These are phyloP conservation scores for Verbascum thapsus DNA, from an alignment of 257 asterid genomes.

Conservation along the genomic window DNA sequence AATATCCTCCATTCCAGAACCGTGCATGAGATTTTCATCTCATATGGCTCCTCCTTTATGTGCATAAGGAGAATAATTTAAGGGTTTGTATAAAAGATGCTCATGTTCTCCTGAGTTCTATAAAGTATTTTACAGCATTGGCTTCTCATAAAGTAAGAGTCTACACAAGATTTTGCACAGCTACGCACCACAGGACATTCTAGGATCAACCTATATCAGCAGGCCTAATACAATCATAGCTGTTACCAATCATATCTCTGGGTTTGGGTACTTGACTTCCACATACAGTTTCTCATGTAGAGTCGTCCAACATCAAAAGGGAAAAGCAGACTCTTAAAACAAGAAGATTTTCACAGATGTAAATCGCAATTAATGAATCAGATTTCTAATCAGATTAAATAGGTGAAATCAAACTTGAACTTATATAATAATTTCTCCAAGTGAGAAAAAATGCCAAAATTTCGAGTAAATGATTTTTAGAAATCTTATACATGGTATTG, in stretches of 20 bases:
- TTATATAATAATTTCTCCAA: background rate
- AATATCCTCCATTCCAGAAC: too few species aligned
- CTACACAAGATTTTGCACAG: constrained; percentile 22
- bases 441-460: background rate
- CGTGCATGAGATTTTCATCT: too few species aligned
- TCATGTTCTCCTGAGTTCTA: constrained; percentile 15
- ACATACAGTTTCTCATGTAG: constrained; percentile 9
- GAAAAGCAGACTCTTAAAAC: background rate
- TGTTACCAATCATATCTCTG: background rate
- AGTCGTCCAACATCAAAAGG: background rate
- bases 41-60: too few species aligned
- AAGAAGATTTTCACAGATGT: constrained; percentile 2
- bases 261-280: background rate
- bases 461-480: background rate
- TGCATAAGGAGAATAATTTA: too few species aligned
- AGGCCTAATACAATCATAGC: constrained; percentile 4
- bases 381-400: background rate
- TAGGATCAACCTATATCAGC: constrained; percentile 13
- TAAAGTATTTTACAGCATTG: constrained; percentile 12
- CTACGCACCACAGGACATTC: constrained; percentile 11
- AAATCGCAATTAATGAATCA: background rate
- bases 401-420: background rate
- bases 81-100: background rate
- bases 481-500: background rate
- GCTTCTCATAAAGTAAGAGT: constrained; percentile 20